Evolutionary conservation across 148 eudicot genomes (phyloP).

Genomic region (Rheum nobile): DNA sequence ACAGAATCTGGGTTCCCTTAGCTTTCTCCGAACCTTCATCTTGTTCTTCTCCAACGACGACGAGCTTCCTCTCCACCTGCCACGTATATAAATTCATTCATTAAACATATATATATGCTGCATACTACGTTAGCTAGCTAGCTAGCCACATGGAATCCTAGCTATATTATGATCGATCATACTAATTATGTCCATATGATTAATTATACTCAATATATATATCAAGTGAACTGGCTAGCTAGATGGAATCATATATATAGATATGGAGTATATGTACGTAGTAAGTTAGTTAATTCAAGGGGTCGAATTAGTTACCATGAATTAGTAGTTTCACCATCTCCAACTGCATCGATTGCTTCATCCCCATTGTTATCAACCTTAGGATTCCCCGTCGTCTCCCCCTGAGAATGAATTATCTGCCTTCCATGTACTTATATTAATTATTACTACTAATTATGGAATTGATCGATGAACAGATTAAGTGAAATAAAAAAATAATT

Average conservation of each 20-base stretch:
- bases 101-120: background rate
- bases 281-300: too few relatives aligned
- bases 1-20: constrained; percentile 9
- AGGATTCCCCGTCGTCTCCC: background rate
- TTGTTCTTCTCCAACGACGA: background rate
- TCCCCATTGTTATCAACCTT: background rate
- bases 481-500: background rate
- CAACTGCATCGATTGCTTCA: background rate
- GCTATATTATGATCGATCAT: too few relatives aligned
- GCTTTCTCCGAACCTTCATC: constrained; percentile 8
- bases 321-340: background rate
- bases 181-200: too few relatives aligned
- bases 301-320: background rate
- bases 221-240: too few relatives aligned
- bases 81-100: background rate
- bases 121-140: background rate
- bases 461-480: background rate
- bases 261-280: too few relatives aligned
- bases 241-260: too few relatives aligned
- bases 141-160: too few relatives aligned
- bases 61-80: constrained; percentile 2
- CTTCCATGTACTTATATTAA: background rate
- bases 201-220: too few relatives aligned
- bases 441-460: too few relatives aligned
- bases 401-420: background rate